Base-by-base conservation (phyloP, 306 rosid species). In the Trifolium fragiferum region DNA sequence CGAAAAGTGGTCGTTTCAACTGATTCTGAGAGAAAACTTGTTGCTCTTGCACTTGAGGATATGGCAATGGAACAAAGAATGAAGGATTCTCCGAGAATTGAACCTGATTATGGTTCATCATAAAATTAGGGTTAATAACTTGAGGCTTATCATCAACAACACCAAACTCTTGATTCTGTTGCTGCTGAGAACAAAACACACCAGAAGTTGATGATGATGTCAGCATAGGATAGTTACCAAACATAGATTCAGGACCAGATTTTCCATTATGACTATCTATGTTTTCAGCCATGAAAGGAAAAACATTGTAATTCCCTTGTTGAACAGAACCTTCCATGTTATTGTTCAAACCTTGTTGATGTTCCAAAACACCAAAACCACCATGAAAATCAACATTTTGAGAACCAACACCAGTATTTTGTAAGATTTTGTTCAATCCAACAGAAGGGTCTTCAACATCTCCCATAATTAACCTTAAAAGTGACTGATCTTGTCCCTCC, bases 401-500 rank as follows among this genome's bases (percentile, higher is more conserved):
- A 32, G 88, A 81, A 21, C 35, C 78, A 44, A 51, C 70, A 0
- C 75, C 91, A 60, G 58, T 71, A 25, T 70, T 78, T 74, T 93
- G 93, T 80, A 93, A 68, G 38, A 93, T 86, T 79, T 87, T 93
- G 83, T 80, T 91, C 83, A 93, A 81, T 7, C 93, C 97, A 0
- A 82, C 72, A 87, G 96, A 93, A 11, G 97, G 98, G 90, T 89
- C 97, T 60, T 91, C 97, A 16, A 87, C 83, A 72, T 93, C 97
- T 14, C 97, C 88, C 97, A 93, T 91, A 51, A 93, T 88, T 71
- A 93, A 76, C 53, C 93, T 86, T 35, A 93, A 60, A 76, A 93
- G 87, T 41, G 97, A 91, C 66, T 92, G 97, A 65, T 90, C 98
- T 60, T 89, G 97, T 60, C 92, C 84, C 33, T 91, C 98, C 98